phyloP scores from a whole-genome alignment of 768 basidiomycete species.

The Auriscalpium microsporum region DNA sequence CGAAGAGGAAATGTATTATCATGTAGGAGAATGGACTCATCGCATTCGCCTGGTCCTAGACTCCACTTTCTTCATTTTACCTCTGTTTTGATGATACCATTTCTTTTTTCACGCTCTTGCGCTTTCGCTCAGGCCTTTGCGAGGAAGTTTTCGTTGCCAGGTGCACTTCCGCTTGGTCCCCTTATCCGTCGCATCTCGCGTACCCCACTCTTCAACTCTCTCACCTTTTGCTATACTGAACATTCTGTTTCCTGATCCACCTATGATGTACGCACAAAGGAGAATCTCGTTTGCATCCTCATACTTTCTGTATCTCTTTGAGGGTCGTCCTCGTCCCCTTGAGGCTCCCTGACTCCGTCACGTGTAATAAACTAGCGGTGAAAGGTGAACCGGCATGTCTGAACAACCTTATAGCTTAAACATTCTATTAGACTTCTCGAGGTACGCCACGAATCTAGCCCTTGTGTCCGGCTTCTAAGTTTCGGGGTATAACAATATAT shows the following conservation, averaged over 20 bases:
- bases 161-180: not conserved
- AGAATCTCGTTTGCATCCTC: conserved; percentile 13
- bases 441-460: no score
- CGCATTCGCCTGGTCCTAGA: conserved; percentile 61
- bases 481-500: no score
- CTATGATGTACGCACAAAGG: conserved; percentile 19
- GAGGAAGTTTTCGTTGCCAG: conserved; percentile 4
- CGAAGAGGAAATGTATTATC: conserved; percentile 58
- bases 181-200: conserved; percentile 8
- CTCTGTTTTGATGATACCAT: conserved; percentile 77
- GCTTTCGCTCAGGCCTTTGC: conserved; percentile 19
- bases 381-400: no score
- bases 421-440: no score
- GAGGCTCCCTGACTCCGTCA: no score
- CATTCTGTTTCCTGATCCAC: conserved; percentile 15
- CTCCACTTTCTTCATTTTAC: conserved; percentile 49
- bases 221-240: conserved; percentile 16
- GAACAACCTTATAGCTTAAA: no score
- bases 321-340: no score
- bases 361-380: no score
- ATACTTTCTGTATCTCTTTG: conserved; percentile 1
- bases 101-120: conserved; percentile 27
- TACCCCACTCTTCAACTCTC: conserved; percentile 13
- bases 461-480: no score
- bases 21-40: conserved; percentile 45